These are phyloP conservation scores for Delitschia confertaspora DNA, from an alignment of 495 filamentous ascomycete genomes.

Conservation along the genomic window DNA sequence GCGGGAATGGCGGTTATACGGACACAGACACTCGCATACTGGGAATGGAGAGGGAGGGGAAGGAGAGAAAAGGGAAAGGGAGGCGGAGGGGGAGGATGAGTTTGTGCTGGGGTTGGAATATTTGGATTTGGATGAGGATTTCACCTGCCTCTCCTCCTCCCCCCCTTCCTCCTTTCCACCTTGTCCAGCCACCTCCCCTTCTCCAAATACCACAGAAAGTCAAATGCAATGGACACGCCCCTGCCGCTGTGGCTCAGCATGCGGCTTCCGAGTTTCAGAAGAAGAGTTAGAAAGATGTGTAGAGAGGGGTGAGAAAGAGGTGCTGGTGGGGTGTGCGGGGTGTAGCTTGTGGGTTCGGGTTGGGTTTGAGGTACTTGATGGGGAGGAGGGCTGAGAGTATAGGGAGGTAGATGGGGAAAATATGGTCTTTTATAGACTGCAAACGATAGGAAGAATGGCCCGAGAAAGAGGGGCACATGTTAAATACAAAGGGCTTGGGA, in stretches of 20 bases:
- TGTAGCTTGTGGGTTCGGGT: conserved; percentile 30
- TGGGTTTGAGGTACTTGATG: conserved; percentile 28
- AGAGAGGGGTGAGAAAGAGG: conserved; percentile 14
- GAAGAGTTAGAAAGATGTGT: conserved; percentile 13
- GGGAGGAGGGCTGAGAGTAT: conserved; percentile 12
- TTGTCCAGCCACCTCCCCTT: no score
- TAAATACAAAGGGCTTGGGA: no score
- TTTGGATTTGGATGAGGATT: conserved; percentile 13
- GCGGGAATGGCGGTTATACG: conserved; percentile 2
- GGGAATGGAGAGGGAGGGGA: not conserved
- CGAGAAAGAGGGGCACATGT: not conserved
- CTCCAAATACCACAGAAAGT: no score
- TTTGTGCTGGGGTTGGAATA: conserved; percentile 4
- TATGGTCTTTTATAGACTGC: not conserved
- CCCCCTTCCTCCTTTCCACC: no score
- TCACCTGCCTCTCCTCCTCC: no score
- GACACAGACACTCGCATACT: not conserved
- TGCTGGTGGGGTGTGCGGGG: conserved; percentile 27
- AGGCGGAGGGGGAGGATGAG: no score
- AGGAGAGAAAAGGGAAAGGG: not conserved
- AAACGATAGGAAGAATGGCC: not conserved
- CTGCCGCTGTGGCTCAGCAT: conserved; percentile 19
- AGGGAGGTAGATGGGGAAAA: not conserved
- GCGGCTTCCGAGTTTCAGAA: conserved; percentile 21
- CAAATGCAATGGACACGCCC: conserved; percentile 1